Percentiles rank a stretch among this genome's conserved stretches.
Conservation (phyloP, 108 stramenopile genomes). For the Nitzschia palea region DNA sequence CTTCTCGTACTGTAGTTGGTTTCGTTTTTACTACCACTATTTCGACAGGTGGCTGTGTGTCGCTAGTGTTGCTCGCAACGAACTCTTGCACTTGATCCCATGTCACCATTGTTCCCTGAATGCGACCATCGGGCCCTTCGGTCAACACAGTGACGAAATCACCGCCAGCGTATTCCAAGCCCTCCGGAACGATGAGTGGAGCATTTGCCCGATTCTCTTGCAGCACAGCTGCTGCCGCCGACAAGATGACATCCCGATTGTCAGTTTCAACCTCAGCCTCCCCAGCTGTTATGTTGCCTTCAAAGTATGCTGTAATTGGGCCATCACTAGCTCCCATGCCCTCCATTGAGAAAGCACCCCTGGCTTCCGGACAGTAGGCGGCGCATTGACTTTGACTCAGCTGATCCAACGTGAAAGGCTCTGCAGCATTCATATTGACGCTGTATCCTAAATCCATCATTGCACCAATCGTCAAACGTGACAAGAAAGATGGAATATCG, state of each 20-base stretch:
- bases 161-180: background rate
- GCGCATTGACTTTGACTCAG: conserved; percentile 8
- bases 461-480: background rate
- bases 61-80: background rate
- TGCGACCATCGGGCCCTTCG: background rate
- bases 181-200: background rate
- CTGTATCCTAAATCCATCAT: background rate
- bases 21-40: no score
- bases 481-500: background rate
- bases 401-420: background rate
- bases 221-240: conserved; percentile 3
- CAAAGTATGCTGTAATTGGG: no score
- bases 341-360: background rate
- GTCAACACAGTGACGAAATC: background rate
- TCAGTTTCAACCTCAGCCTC: no score
- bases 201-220: background rate
- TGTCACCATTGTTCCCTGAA: background rate
- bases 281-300: background rate
- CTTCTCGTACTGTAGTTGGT: no score
- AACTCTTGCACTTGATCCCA: background rate
- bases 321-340: no score
- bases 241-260: background rate
- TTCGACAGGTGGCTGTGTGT: no score
- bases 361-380: background rate
- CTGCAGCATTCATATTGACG: background rate